A percentile compares a stretch with the other conserved stretches of the same genome.
Conservation (phyloP, 176 grass and related monocot genomes). For the Leersia perrieri region DNA sequence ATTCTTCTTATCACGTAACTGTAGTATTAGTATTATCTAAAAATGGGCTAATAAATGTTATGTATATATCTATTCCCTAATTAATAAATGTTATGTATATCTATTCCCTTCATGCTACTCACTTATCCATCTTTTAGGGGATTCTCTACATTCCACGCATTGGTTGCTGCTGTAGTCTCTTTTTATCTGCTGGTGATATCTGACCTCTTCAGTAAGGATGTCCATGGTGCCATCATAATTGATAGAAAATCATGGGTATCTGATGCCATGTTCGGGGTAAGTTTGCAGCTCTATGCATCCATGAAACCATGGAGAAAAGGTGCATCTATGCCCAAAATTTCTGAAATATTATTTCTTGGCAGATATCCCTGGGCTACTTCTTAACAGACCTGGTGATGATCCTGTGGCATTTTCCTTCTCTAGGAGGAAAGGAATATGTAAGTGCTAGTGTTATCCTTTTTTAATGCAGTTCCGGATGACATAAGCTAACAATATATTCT, state of each 20-base stretch:
- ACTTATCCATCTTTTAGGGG: conserved; percentile 31
- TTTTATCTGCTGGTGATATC: conserved; percentile 72
- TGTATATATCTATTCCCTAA: not conserved
- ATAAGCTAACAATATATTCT: not conserved
- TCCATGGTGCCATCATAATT: conserved; percentile 29
- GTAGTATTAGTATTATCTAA: not conserved
- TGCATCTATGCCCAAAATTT: not conserved
- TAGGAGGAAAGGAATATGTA: conserved; percentile 83
- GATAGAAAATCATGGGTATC: conserved; percentile 70
- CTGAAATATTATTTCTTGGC: not conserved
- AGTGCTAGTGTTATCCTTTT: not conserved
- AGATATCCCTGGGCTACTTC: conserved; percentile 72
- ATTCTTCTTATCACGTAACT: not conserved
- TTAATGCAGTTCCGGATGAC: not conserved
- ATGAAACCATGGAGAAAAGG: not conserved
- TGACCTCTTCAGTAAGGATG: conserved; percentile 50
- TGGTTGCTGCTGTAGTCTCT: conserved; percentile 55
- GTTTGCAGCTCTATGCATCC: not conserved
- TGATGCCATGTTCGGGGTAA: conserved; percentile 70
- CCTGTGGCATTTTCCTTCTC: conserved; percentile 54
- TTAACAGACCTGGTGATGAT: conserved; percentile 63
- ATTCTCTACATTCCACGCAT: conserved; percentile 78
- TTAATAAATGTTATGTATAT: not conserved
- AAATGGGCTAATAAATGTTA: not conserved
- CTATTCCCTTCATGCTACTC: not conserved